phyloP scores from a whole-genome alignment of 2,329 filamentous ascomycete species.

The Fusarium sp. region DNA sequence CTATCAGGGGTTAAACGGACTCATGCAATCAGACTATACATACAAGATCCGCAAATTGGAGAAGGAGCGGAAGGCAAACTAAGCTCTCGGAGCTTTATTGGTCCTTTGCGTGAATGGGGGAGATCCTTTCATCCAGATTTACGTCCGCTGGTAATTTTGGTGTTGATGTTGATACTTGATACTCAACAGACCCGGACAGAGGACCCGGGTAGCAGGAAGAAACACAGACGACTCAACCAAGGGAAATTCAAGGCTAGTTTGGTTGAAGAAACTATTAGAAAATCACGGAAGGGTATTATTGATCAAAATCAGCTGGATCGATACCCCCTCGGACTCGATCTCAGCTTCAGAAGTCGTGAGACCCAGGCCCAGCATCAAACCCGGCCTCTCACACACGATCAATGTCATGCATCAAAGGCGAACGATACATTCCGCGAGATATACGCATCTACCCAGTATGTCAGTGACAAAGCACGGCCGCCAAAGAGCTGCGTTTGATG shows the following conservation, averaged over 20 bases:
- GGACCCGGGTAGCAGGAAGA: not conserved
- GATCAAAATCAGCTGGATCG: not conserved
- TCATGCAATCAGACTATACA: not conserved
- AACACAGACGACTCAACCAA: not conserved
- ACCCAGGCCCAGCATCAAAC: not conserved
- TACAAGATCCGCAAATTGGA: not conserved
- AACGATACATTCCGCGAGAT: not conserved
- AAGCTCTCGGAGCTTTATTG: too few relatives aligned
- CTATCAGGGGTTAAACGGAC: rapidly evolving
- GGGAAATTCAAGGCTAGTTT: not conserved
- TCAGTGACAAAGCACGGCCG: not conserved
- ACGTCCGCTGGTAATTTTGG: too few relatives aligned
- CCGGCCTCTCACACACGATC: not conserved
- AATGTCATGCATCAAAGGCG: not conserved
- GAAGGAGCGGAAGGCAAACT: not conserved
- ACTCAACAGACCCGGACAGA: not conserved
- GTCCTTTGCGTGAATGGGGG: too few relatives aligned
- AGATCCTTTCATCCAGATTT: too few relatives aligned
- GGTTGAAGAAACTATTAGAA: not conserved
- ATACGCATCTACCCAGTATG: not conserved
- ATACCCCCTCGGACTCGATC: not conserved
- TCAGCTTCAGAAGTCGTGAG: not conserved
- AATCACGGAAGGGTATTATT: not conserved
- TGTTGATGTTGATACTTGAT: not conserved
- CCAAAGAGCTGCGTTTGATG: not conserved